Evolutionary conservation across 208 protist genomes (phyloP), one percentile per base, ranked within the genome.

Genomic region (Leptomonas seymouri): DNA sequence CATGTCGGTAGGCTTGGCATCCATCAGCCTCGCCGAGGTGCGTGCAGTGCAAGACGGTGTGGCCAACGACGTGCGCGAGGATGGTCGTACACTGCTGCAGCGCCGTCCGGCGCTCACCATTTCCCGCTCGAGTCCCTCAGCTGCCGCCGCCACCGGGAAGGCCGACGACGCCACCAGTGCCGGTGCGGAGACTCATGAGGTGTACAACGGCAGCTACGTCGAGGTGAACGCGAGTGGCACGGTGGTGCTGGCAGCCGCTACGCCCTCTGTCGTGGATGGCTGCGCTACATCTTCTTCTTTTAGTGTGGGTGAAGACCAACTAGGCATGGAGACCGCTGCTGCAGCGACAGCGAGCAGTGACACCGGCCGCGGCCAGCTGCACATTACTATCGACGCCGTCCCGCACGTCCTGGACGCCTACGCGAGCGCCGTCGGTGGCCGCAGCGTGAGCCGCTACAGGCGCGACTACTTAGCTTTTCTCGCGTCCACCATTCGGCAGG

Each of bases 11-110:
- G 48, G 44, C 25, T 60, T 50, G 18, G 74, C 81, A 14, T 66
- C 72, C 25, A 79, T 93, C 55, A 93, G 87, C 64, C 76, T 82
- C 41, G 73, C 84, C 23, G 87, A 95, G 76, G 80, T 93, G 56
- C 78, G 78, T 9, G 53, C 78, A 21, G 83, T 95, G 34, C 90
- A 93, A 54, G 87, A 92, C 44, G 84, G 87, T 23, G 73, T 95
- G 27, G 58, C 60, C 27, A 76, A 86, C 58, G 86, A 91, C 59
- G 74, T 90, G 11, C 85, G 90, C 21, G 76, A 83, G 50, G 90
- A 95, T 61, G 90, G 90, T 21, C 87, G 90, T 36, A 84, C 83
- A 5, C 84, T 93, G 44, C 77, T 93, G 65, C 90, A 93, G 82
- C 90, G 81, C 41, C 85, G 90, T 1, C 85, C 80, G 0, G 74